Percentiles rank a stretch among this genome's conserved stretches.
Conservation (phyloP, 352 stramenopile genomes). For the Phytophthora cryptogea region DNA sequence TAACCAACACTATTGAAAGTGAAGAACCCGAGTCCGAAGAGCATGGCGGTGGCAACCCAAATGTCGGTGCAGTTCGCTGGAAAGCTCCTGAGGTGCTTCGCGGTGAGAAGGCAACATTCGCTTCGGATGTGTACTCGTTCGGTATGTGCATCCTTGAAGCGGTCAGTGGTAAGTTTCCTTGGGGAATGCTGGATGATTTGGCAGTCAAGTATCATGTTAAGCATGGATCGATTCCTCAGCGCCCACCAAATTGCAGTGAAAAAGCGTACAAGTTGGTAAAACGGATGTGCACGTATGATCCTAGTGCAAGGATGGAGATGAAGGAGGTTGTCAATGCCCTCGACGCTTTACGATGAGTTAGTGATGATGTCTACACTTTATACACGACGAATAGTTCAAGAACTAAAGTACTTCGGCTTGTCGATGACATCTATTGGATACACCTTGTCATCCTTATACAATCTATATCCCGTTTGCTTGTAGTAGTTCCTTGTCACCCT, state of each 20-base stretch:
- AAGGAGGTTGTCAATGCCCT: slow-evolving; percentile 10
- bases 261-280: slow-evolving; percentile 18
- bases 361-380: slow-evolving; percentile 7
- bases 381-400: no score
- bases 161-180: slow-evolving; percentile 2
- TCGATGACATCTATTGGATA: slow-evolving; percentile 18
- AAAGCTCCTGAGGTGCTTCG: slow-evolving; percentile 2
- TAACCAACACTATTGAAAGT: background rate
- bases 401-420: background rate
- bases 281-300: slow-evolving; percentile 18
- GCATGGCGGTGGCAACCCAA: background rate
- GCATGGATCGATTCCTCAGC: background rate
- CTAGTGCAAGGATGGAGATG: slow-evolving; percentile 1
- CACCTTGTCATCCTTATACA: slow-evolving; percentile 24
- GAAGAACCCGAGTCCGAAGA: background rate
- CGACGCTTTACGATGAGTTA: background rate
- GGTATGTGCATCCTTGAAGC: slow-evolving; percentile 18
- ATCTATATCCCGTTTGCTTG: slow-evolving; percentile 21
- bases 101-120: slow-evolving; percentile 3
- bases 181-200: background rate
- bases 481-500: slow-evolving; percentile 2
- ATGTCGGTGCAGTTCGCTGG: slow-evolving; percentile 2
- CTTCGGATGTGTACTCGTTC: slow-evolving; percentile 35
- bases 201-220: slow-evolving; percentile 2
- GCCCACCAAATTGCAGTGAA: background rate